These are phyloP conservation scores for Pseudognaphalium luteoalbum DNA, from an alignment of 129 eudicot genomes.

Conservation along the genomic window DNA sequence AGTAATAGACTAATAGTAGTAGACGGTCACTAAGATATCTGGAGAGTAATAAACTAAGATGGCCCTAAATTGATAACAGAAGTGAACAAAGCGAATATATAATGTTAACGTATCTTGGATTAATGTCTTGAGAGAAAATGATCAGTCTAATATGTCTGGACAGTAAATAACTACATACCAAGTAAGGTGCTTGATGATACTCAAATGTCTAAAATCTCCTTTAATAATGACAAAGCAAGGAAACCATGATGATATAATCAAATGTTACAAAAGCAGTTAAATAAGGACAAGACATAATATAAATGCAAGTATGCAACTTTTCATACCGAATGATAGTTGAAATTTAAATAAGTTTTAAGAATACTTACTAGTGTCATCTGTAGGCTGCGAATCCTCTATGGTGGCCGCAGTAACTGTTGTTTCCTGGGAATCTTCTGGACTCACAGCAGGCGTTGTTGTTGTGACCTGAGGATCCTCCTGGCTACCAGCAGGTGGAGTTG, in stretches of 20 bases:
- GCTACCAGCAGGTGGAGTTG: constrained; percentile 17
- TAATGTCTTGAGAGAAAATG: background rate
- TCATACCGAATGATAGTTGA: background rate
- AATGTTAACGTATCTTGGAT: background rate
- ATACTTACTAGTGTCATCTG: constrained; percentile 50
- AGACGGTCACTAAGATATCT: background rate
- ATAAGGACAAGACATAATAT: background rate
- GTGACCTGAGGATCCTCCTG: constrained; percentile 34
- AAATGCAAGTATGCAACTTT: background rate
- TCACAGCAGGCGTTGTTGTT: background rate
- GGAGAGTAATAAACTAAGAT: background rate
- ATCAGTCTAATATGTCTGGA: background rate
- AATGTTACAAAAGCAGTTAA: background rate
- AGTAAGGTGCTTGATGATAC: background rate
- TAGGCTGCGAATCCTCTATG: constrained; percentile 42
- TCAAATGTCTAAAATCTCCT: background rate
- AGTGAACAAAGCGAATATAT: background rate
- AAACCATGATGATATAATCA: background rate
- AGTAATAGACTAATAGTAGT: background rate
- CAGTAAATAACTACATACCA: background rate
- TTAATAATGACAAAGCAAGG: background rate
- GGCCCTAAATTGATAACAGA: background rate
- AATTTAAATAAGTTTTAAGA: background rate
- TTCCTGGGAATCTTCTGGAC: constrained; percentile 32
- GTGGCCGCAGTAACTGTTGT: constrained; percentile 20